Percentiles rank a stretch among this genome's conserved stretches.
Evolutionary conservation across 495 filamentous ascomycete genomes (phyloP).

Genomic region (Podospora appendiculata): DNA sequence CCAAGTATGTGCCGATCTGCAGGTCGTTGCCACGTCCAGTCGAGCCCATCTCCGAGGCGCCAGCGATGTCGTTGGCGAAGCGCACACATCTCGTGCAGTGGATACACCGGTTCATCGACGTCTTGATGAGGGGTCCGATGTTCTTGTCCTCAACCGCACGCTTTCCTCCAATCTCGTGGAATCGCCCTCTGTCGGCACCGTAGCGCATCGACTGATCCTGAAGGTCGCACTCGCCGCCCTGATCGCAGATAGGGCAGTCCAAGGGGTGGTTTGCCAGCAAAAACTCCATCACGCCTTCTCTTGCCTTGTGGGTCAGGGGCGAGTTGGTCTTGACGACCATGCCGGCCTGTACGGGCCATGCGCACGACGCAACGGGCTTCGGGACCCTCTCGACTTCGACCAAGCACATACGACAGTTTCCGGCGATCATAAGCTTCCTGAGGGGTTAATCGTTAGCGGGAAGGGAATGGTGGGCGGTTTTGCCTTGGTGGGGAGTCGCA

Average conservation of each 20-base stretch:
- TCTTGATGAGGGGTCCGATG: conserved; percentile 97
- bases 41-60: conserved; percentile 89
- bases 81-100: conserved; percentile 97
- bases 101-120: conserved; percentile 99
- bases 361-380: conserved; percentile 96
- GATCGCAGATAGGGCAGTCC: conserved; percentile 97
- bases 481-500: background rate
- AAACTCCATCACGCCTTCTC: conserved; percentile 99
- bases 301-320: conserved; percentile 89
- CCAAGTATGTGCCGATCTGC: conserved; percentile 96
- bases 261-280: conserved; percentile 93
- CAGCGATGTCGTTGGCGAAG: conserved; percentile 95
- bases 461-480: background rate
- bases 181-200: conserved; percentile 89
- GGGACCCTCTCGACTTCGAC: conserved; percentile 94
- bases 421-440: conserved; percentile 95
- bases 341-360: conserved; percentile 95
- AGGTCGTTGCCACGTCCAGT: conserved; percentile 92
- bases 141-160: conserved; percentile 98
- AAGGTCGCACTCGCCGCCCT: conserved; percentile 96
- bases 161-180: conserved; percentile 92
- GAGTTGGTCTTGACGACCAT: conserved; percentile 99
- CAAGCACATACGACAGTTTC: conserved; percentile 98
- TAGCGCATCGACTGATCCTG: conserved; percentile 99
- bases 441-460: conserved; percentile 25